Evolutionary conservation across 129 eudicot species (phyloP), one percentile per base, ranked within the genome.

Genomic region (Rutidosis leptorrhynchoides): DNA sequence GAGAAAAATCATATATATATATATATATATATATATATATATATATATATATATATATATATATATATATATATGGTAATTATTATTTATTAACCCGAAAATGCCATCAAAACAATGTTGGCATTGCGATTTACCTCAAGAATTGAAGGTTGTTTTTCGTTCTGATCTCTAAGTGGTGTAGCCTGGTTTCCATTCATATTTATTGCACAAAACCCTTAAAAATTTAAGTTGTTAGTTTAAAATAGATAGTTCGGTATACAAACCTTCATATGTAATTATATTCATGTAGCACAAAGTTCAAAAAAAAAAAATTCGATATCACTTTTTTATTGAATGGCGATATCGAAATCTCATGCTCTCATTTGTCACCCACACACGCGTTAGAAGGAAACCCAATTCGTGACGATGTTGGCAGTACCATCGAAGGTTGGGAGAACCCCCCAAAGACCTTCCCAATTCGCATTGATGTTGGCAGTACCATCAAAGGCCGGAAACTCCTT

Each of bases 81-180:
- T 19, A 40, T 3, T 7, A 43, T 12, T 33, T 25, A n/a, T n/a
- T n/a, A n/a, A n/a, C n/a, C n/a, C n/a, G 6, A 33, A 54, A 70
- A 58, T 42, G 21, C 12, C 22, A 9, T n/a, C 28, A 1, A 21
- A 60, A 55, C 21, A 27, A 19, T 49, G 58, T 59, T 23, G 66
- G 42, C 37, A 25, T 71, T 29, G 70, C 3, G 22, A 66, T 57
- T 81, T 46, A 86, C 96, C 95, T 89, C 90, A 43, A 66, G 66
- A 40, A 79, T 69, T 69, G 75, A 49, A 61, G 81, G 73, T 57
- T 77, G 79, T 51, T 67, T 83, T 29, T 82, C 89, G 72, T 51
- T 78, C 21, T 72, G 75, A 67, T 77, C 82, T 64, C 19, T 62
- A 33, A 48, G 40, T 26, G 40, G 17, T 16, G 74, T 22, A 55